phyloP scores from a whole-genome alignment of 306 rosid genomes.

The Mimosa pudica region DNA sequence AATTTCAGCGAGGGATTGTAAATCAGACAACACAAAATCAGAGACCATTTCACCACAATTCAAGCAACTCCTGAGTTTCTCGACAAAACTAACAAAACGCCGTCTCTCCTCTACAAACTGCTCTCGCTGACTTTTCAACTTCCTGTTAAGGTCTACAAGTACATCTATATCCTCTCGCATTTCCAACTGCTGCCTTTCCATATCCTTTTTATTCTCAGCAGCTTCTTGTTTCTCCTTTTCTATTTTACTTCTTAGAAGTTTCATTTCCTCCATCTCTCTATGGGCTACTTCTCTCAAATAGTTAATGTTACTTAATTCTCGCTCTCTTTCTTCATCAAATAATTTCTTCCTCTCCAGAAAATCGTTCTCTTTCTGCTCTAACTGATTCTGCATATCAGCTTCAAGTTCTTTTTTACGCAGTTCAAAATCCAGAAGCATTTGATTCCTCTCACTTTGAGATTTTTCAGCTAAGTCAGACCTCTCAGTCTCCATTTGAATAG shows the following conservation, averaged over 20 bases:
- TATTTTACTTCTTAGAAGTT: conserved; percentile 67
- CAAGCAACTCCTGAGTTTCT: conserved; percentile 66
- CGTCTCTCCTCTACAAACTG: conserved; percentile 76
- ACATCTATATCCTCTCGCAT: conserved; percentile 83
- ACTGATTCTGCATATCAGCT: conserved; percentile 73
- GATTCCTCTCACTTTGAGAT: conserved; percentile 68
- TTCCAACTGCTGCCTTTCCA: conserved; percentile 77
- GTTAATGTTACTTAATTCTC: conserved; percentile 66
- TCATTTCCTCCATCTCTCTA: conserved; percentile 90
- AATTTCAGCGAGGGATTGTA: conserved; percentile 61
- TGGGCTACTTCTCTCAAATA: conserved; percentile 78
- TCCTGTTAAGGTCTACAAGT: conserved; percentile 73
- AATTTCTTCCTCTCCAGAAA: conserved; percentile 63
- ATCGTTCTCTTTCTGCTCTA: conserved; percentile 77
- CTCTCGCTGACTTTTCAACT: conserved; percentile 74
- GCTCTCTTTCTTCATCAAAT: conserved; percentile 79
- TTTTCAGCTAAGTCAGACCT: conserved; percentile 68
- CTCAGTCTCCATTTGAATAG: conserved; percentile 74
- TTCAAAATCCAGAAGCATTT: conserved; percentile 80
- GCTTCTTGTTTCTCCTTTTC: conserved; percentile 78
- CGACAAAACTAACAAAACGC: conserved; percentile 67
- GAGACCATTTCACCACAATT: conserved; percentile 74
- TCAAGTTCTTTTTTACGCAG: conserved; percentile 71
- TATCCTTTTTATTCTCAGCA: conserved; percentile 64
- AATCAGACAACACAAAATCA: conserved; percentile 73